These are phyloP conservation scores for Protomyces lactucae-debilis DNA, from an alignment of 1,139 yeast genomes.

Conservation along the genomic window DNA sequence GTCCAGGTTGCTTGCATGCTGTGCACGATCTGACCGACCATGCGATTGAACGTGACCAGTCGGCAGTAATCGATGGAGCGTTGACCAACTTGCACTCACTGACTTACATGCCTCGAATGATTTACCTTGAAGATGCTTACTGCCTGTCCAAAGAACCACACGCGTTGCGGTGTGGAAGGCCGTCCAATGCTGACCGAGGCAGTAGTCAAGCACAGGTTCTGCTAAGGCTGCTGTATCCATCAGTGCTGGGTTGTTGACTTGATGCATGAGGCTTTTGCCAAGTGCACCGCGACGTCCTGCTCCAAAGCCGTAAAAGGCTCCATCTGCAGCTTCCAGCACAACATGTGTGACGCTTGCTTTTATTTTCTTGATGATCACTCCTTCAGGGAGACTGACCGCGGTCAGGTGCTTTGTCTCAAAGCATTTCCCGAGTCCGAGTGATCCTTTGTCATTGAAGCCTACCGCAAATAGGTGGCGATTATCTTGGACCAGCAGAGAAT, in stretches of 20 bases:
- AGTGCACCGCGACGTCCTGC: conserved; percentile 72
- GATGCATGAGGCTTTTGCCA: conserved; percentile 32
- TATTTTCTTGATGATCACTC: conserved; percentile 38
- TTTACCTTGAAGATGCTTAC: background rate
- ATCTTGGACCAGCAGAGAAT: conserved; percentile 50
- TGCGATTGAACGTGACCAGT: conserved; percentile 44
- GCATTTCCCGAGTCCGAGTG: conserved; percentile 56
- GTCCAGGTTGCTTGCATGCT: conserved; percentile 41
- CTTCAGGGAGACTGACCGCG: conserved; percentile 33
- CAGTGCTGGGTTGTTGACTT: conserved; percentile 4
- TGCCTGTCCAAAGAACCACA: background rate
- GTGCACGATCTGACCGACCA: conserved; percentile 79
- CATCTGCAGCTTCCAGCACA: conserved; percentile 45
- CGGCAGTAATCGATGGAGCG: conserved; percentile 49
- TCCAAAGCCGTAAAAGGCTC: conserved; percentile 73
- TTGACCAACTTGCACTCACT: conserved; percentile 61
- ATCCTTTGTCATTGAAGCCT: conserved; percentile 70
- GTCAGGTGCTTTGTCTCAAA: conserved; percentile 4
- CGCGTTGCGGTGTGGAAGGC: conserved; percentile 1
- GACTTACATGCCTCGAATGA: background rate
- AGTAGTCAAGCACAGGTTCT: background rate
- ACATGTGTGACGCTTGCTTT: conserved; percentile 56
- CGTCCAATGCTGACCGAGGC: conserved; percentile 24
- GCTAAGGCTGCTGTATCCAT: background rate
- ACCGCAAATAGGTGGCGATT: conserved; percentile 47